Base-by-base conservation (phyloP, 176 grass and related monocot genomes). In the Triticum timopheevii region DNA sequence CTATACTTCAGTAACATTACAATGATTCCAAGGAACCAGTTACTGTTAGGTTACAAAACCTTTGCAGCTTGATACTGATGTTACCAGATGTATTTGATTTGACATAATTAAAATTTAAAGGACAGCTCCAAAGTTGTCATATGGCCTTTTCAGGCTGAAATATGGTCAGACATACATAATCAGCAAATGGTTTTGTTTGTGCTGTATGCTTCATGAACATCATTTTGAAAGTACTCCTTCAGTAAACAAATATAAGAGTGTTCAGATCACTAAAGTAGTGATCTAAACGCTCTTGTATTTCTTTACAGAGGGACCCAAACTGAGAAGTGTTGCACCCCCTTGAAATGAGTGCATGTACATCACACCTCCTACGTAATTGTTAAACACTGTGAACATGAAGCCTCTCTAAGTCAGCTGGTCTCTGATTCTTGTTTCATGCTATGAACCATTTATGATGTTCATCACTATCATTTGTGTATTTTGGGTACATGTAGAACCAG, bases 401-500 rank as follows among this genome's bases (percentile, higher is more conserved):
- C 30, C 30, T 50, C n/a, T 50, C 36, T 71, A 71, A 66, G 24
- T 69, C 12, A 69, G 45, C 12, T 77, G 3, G 7, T 74, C 25
- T 84, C 25, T 63, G 28, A 78, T 13, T 8, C 84, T 58, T 77
- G 39, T 33, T 81, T 56, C 33, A 65, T 58, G 79, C 45, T 45
- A 42, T 87, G 19, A n/a, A 28, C 68, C 15, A 27, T 70, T 38
- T 70, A 39, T 19, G 17, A 38, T n/a, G 61, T 62, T 62, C 20
- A 24, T 31, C 69, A n/a, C 77, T 61, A 69, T 54, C 39, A 80
- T 42, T 84, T 74, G 8, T 63, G 83, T 77, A 72, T 82, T 84
- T 83, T 79, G 27, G 42, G 13, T 67, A 44, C 30, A 25, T 90
- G 65, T 75, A 90, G 88, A 74, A 13, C 73, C 78, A 71, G 40